A percentile compares a stretch with the other conserved stretches of the same genome.
phyloP scores from a whole-genome alignment of 2,329 filamentous ascomycete species.

The Colletotrichum sublineola region DNA sequence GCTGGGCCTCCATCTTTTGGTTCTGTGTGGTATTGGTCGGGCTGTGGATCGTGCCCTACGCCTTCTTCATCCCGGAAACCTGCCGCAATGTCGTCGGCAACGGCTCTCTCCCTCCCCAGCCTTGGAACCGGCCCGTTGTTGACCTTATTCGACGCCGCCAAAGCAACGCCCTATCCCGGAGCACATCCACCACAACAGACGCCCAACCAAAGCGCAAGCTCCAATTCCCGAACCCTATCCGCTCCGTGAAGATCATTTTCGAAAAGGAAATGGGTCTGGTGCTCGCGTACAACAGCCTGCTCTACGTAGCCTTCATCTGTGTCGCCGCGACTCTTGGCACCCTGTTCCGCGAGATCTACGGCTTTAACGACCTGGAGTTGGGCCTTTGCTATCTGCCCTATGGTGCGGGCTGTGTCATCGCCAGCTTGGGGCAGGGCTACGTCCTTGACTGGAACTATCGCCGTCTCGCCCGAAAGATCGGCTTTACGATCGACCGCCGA shows the following conservation, averaged over 20 bases:
- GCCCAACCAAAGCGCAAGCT: slow-evolving; percentile 57
- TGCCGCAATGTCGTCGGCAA: slow-evolving; percentile 72
- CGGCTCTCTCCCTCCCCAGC: slow-evolving; percentile 69
- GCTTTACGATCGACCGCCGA: slow-evolving; percentile 71
- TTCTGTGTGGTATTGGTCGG: slow-evolving; percentile 70
- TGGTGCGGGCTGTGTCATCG: slow-evolving; percentile 63
- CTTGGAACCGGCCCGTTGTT: slow-evolving; percentile 70
- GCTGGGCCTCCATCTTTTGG: slow-evolving; percentile 79
- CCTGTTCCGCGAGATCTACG: slow-evolving; percentile 64
- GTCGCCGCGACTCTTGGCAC: slow-evolving; percentile 66
- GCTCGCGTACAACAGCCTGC: slow-evolving; percentile 64
- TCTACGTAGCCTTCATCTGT: slow-evolving; percentile 70
- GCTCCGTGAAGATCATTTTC: slow-evolving; percentile 65
- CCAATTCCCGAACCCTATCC: slow-evolving; percentile 69
- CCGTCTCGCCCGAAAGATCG: slow-evolving; percentile 72
- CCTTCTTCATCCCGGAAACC: slow-evolving; percentile 71
- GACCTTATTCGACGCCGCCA: slow-evolving; percentile 56
- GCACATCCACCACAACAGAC: slow-evolving; percentile 49
- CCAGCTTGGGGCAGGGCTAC: slow-evolving; percentile 68
- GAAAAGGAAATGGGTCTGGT: slow-evolving; percentile 71
- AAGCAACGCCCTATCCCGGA: slow-evolving; percentile 39
- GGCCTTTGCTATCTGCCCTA: slow-evolving; percentile 69
- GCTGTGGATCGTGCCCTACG: slow-evolving; percentile 66
- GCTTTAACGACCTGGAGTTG: slow-evolving; percentile 63
- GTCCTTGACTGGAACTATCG: slow-evolving; percentile 78